Evolutionary conservation across 495 filamentous ascomycete genomes (phyloP).

Genomic region (Aspergillus saccharolyticus): DNA sequence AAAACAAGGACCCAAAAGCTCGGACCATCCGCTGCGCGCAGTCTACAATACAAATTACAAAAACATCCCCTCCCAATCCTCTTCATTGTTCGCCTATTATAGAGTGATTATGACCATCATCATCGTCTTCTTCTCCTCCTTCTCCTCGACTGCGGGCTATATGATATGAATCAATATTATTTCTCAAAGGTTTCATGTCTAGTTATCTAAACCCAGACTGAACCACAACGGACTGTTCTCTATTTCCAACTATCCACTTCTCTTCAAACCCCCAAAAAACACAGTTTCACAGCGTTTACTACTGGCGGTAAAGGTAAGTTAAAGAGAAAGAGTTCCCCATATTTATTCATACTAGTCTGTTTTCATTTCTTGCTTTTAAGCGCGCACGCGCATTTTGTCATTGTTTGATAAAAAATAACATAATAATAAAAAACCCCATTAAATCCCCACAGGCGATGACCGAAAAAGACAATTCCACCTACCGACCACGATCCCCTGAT

Average conservation of each 20-base stretch:
- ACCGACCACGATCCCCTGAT: slow-evolving; percentile 42
- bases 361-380: neutral
- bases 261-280: neutral
- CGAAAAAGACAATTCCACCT: slow-evolving; percentile 39
- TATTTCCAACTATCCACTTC: neutral
- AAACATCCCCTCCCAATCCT: slow-evolving; percentile 6
- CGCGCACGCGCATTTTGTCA: slow-evolving; percentile 11
- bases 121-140: neutral
- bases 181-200: neutral
- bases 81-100: neutral
- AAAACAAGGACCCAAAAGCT: slow-evolving; percentile 7
- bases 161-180: neutral
- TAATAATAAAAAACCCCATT: slow-evolving; percentile 15
- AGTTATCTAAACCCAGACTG: neutral
- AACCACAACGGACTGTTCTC: neutral
- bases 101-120: neutral
- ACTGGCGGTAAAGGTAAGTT: neutral
- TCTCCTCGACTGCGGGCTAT: neutral
- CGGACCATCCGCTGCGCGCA: slow-evolving; percentile 15
- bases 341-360: slow-evolving; percentile 6
- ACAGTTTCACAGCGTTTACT: neutral
- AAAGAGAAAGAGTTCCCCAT: neutral
- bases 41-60: slow-evolving; percentile 13
- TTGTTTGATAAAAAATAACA: slow-evolving; percentile 3
- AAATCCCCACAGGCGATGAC: slow-evolving; percentile 31